Percentiles rank a stretch among this genome's conserved stretches.
These are phyloP conservation scores for Chamaecyparis obtusa DNA, from an alignment of 75 land plant genomes.

Conservation along the genomic window DNA sequence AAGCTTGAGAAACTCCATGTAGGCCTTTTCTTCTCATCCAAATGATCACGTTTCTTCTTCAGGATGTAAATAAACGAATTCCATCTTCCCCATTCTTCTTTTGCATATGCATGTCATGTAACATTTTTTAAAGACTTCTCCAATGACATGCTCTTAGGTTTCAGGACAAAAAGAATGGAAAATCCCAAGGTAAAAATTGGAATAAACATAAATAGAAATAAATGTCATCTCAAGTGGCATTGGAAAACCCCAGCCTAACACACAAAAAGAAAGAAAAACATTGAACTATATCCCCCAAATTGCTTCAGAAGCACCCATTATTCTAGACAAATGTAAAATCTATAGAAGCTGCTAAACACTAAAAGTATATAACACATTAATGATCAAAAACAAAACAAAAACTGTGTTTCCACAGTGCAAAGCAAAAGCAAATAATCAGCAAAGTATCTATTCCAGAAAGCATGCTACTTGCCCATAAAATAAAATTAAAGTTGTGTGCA, in stretches of 20 bases:
- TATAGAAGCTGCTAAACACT: too few relatives aligned
- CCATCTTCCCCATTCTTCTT: neutral
- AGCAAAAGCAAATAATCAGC: neutral
- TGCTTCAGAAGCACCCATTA: too few relatives aligned
- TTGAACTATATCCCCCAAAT: too few relatives aligned
- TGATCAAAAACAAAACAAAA: neutral
- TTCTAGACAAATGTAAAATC: too few relatives aligned
- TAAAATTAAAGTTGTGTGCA: neutral
- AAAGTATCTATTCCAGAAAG: neutral
- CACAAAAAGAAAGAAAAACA: too few relatives aligned
- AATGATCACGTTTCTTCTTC: neutral
- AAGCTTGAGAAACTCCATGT: neutral
- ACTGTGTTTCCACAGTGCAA: neutral
- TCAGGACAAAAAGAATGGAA: conserved; percentile 30
- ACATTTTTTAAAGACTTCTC: conserved; percentile 28
- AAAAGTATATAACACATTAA: too few relatives aligned
- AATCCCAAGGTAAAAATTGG: conserved; percentile 25
- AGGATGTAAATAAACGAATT: neutral
- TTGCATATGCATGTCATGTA: neutral
- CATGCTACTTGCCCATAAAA: neutral
- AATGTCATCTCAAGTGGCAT: conserved; percentile 61
- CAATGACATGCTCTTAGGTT: conserved; percentile 34
- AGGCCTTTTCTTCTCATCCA: neutral
- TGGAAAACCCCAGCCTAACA: too few relatives aligned
- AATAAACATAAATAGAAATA: conserved; percentile 44